A percentile compares a stretch with the other conserved stretches of the same genome.
Conservation (phyloP, 2,329 filamentous ascomycete genomes). For the Diaporthe australafricana region DNA sequence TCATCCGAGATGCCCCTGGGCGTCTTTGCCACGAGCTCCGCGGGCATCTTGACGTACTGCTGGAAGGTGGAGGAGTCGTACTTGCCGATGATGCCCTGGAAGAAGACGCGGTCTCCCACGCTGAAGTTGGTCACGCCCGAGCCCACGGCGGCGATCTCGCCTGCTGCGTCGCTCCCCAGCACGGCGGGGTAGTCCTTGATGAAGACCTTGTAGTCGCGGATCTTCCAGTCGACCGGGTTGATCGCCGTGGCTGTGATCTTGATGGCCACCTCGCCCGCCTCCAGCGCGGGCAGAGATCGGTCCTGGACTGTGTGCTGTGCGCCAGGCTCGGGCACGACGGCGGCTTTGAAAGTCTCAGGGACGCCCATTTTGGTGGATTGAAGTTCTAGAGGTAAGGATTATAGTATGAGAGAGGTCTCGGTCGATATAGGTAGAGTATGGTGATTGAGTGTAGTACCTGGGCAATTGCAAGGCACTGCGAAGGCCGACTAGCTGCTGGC, state of each 20-base stretch:
- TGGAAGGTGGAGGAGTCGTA: slow-evolving; percentile 49
- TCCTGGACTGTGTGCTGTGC: slow-evolving; percentile 29
- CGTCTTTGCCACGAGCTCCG: slow-evolving; percentile 46
- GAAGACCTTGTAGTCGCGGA: slow-evolving; percentile 45
- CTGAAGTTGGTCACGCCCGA: slow-evolving; percentile 42
- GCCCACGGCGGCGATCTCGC: slow-evolving; percentile 49
- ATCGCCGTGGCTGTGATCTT: slow-evolving; percentile 45
- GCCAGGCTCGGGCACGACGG: slow-evolving; percentile 33
- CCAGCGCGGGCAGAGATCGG: slow-evolving; percentile 38
- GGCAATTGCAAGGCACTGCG: too few relatives aligned
- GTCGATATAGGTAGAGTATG: background rate
- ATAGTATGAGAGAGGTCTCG: too few relatives aligned
- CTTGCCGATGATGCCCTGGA: slow-evolving; percentile 48
- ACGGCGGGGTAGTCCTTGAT: slow-evolving; percentile 46
- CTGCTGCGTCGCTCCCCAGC: slow-evolving; percentile 49
- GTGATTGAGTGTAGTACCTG: background rate
- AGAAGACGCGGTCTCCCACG: slow-evolving; percentile 52
- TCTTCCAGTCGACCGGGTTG: slow-evolving; percentile 51
- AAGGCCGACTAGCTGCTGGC: background rate
- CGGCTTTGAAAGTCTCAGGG: slow-evolving; percentile 34
- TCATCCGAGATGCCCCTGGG: slow-evolving; percentile 46
- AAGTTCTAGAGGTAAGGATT: too few relatives aligned
- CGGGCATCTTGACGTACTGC: slow-evolving; percentile 50
- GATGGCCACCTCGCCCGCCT: slow-evolving; percentile 40
- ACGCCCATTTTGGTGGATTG: slow-evolving; percentile 22